Evolutionary conservation across 1,139 yeast species (phyloP), one percentile per base, ranked within the genome.

Genomic region (Geotrichum bryndzae): DNA sequence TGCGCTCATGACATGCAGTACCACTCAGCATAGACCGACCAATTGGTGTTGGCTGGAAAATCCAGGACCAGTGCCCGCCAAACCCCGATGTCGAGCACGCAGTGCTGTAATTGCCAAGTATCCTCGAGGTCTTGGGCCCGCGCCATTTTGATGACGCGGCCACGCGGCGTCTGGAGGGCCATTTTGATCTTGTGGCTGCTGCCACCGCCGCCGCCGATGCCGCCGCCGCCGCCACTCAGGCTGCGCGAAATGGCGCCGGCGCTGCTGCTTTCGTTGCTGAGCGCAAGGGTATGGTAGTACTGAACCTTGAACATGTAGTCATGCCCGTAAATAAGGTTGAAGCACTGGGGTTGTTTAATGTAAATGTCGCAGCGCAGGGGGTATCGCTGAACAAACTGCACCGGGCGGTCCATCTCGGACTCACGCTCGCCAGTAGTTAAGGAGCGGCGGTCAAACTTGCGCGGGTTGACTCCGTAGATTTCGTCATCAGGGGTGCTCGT

Each of bases 1-100:
- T 15, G 15, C 23, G 22, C 18, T 41, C 38, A 54, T 54, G 69
- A 77, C 48, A 71, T 68, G 72, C 95, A 87, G 55, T 80, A 80
- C 99, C 99, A 94, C 74, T 90, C 96, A 11, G 96, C 92, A 75
- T 90, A 90, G 7, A 89, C 91, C 69, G 91, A 88, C 92, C 96
- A 90, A 62, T 50, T 50, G 61, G 94, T 87, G 65, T 82, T 82
- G 3, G 90, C 90, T 57, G 86, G 82, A 68, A 90, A 95, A 10
- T 91, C 87, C 57, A 88, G 82, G 0, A 89, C 90, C 59, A 91
- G 80, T 1, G 92, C 95, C 60, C 92, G 81, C 88, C 96, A 94
- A 38, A 81, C 74, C 1, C 99, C 99, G 18, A 41, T 4, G 8
- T 41, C 48, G n/a, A 41, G 48, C 23, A 41, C 48, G 5, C 48